Percentiles rank a stretch among this genome's conserved stretches.
phyloP scores from a whole-genome alignment of 805 yeast species.

The Kodamaea laetipori region DNA sequence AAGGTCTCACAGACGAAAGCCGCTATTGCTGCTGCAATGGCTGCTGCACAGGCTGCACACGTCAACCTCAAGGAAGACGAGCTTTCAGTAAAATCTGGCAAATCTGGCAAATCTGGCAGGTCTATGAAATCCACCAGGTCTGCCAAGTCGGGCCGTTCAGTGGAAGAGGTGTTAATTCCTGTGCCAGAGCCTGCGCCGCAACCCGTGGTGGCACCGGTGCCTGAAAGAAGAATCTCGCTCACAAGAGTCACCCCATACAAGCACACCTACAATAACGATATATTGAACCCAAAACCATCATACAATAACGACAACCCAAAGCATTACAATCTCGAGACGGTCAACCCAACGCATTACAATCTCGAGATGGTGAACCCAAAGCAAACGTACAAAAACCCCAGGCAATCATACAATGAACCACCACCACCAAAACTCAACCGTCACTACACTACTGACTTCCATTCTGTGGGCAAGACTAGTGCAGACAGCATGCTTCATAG shows the following conservation, averaged over 20 bases:
- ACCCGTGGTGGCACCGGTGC: slow-evolving; percentile 12
- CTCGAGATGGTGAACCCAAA: too few species aligned
- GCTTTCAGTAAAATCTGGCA: neutral
- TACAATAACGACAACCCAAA: too few species aligned
- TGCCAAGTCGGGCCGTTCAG: neutral
- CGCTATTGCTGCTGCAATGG: slow-evolving; percentile 8
- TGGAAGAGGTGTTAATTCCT: neutral
- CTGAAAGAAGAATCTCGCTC: slow-evolving; percentile 20
- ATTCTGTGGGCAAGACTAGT: neutral
- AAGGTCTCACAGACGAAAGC: neutral
- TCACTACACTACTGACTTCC: slow-evolving; percentile 19
- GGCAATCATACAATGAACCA: too few species aligned
- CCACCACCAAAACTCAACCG: slow-evolving; percentile 20
- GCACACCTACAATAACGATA: slow-evolving; percentile 1
- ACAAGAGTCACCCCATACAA: slow-evolving; percentile 28
- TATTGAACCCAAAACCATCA: too few species aligned
- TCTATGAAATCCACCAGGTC: slow-evolving; percentile 3
- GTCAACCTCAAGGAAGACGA: neutral
- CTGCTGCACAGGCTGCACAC: slow-evolving; percentile 7
- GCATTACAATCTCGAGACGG: too few species aligned
- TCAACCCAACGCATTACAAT: too few species aligned
- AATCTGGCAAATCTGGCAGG: neutral
- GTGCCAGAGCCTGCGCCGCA: slow-evolving; percentile 10
- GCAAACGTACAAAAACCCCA: too few species aligned
- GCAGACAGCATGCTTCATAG: slow-evolving; percentile 1